Evolutionary conservation across 805 yeast species (phyloP).

Genomic region (Nematodospora valgi): DNA sequence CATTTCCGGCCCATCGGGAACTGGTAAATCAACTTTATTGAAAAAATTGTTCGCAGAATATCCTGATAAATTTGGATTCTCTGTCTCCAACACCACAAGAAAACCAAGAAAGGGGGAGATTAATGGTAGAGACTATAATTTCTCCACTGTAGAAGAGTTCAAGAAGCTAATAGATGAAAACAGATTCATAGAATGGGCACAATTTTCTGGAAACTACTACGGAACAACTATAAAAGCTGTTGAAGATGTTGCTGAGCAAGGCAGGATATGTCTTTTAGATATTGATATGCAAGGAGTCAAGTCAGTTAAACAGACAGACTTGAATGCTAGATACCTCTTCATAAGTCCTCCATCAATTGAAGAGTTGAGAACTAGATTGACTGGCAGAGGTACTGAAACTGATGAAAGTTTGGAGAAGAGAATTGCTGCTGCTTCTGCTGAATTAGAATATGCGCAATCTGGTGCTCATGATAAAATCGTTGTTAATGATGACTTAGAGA

Average conservation of each 20-base stretch:
- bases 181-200: conserved; percentile 95
- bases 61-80: conserved; percentile 89
- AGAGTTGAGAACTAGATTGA: conserved; percentile 67
- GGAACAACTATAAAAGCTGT: conserved; percentile 92
- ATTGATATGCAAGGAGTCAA: conserved; percentile 99
- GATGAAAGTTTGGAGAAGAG: conserved; percentile 80
- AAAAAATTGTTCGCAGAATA: conserved; percentile 86
- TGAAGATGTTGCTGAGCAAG: conserved; percentile 58
- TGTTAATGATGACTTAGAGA: conserved; percentile 89
- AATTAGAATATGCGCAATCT: conserved; percentile 81
- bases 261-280: conserved; percentile 85
- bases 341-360: conserved; percentile 92
- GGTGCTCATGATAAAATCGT: conserved; percentile 91
- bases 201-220: conserved; percentile 95
- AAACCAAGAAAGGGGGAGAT: conserved; percentile 88
- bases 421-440: conserved; percentile 81
- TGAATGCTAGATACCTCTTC: conserved; percentile 83
- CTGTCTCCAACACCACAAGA: conserved; percentile 92
- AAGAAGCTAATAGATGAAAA: conserved; percentile 66
- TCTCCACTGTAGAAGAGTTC: conserved; percentile 76
- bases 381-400: conserved; percentile 93
- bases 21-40: conserved; percentile 93
- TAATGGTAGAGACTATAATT: conserved; percentile 87
- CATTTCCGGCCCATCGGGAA: conserved; percentile 93
- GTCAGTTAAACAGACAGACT: conserved; percentile 76